Evolutionary conservation across 257 asterid species (phyloP).

Genomic region (Przewalskia tangutica): DNA sequence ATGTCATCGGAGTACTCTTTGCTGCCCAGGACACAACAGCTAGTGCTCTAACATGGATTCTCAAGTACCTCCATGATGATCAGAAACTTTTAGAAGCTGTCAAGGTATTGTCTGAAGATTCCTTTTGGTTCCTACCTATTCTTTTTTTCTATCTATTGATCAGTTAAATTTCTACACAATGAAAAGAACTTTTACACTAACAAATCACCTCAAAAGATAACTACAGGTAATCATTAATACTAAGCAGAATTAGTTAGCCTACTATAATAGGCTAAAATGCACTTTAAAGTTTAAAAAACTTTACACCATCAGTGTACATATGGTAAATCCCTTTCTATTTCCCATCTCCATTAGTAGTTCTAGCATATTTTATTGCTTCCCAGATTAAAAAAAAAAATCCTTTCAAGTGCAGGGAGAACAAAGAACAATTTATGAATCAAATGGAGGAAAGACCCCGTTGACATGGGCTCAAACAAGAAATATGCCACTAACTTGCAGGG

Average conservation of each 20-base stretch:
- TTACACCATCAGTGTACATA: not conserved
- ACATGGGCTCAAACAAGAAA: constrained; percentile 72
- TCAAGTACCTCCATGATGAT: constrained; percentile 63
- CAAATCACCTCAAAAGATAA: not conserved
- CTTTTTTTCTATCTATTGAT: not conserved
- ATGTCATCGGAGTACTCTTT: constrained; percentile 73
- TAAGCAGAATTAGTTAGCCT: not conserved
- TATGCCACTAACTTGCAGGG: constrained; percentile 76
- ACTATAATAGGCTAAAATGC: not conserved
- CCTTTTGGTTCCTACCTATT: not conserved
- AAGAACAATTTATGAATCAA: constrained; percentile 31
- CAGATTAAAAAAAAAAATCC: not conserved
- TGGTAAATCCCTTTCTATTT: not conserved
- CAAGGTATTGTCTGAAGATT: constrained; percentile 26
- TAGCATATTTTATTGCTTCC: not conserved
- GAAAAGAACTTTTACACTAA: not conserved
- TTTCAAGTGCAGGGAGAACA: constrained; percentile 52
- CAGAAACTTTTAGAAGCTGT: constrained; percentile 52
- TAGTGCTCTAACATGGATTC: constrained; percentile 75
- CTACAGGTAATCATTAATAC: not conserved
- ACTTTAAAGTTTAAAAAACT: not conserved
- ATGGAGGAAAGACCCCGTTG: constrained; percentile 36
- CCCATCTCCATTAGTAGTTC: not conserved
- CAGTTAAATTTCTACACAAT: not conserved
- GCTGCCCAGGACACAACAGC: constrained; percentile 98